These are phyloP conservation scores for Rhazya stricta DNA, from an alignment of 257 asterid species.

Conservation along the genomic window DNA sequence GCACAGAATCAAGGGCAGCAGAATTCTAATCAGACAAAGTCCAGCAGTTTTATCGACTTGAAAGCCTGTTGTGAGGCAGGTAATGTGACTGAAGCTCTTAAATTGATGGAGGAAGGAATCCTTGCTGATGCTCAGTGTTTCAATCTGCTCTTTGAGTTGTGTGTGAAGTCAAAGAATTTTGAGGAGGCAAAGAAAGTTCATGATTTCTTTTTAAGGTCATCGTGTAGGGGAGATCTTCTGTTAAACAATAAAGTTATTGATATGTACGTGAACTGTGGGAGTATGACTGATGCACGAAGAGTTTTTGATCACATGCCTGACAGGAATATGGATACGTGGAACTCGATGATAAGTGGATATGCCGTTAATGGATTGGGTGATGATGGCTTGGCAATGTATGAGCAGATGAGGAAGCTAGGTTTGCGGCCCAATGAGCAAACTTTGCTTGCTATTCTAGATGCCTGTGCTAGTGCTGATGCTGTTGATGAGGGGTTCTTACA, in stretches of 20 bases:
- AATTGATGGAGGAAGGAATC: slow-evolving; percentile 69
- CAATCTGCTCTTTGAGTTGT: slow-evolving; percentile 54
- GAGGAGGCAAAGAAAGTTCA: slow-evolving; percentile 92
- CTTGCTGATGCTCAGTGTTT: slow-evolving; percentile 64
- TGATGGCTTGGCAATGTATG: slow-evolving; percentile 80
- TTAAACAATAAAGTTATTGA: slow-evolving; percentile 69
- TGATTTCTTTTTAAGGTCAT: slow-evolving; percentile 77
- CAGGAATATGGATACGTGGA: slow-evolving; percentile 85
- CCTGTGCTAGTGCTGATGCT: slow-evolving; percentile 95
- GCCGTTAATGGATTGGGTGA: slow-evolving; percentile 80
- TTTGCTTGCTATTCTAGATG: slow-evolving; percentile 76
- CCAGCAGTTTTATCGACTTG: slow-evolving; percentile 41
- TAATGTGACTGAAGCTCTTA: slow-evolving; percentile 76
- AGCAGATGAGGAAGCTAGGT: slow-evolving; percentile 68
- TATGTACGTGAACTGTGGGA: slow-evolving; percentile 78
- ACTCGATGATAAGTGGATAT: slow-evolving; percentile 76
- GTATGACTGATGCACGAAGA: slow-evolving; percentile 82
- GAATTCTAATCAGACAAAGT: slow-evolving; percentile 23
- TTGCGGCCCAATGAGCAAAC: slow-evolving; percentile 57
- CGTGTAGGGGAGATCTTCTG: slow-evolving; percentile 54
- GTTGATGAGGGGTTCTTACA: slow-evolving; percentile 81
- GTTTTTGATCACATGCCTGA: slow-evolving; percentile 95
- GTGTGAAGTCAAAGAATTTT: slow-evolving; percentile 63
- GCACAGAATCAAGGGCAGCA: slow-evolving; percentile 35
- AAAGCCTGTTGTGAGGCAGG: slow-evolving; percentile 61